Percentiles rank a stretch among this genome's conserved stretches.
Conservation (phyloP, 192 early-diverging fungal species). For the Podila minutissima region DNA sequence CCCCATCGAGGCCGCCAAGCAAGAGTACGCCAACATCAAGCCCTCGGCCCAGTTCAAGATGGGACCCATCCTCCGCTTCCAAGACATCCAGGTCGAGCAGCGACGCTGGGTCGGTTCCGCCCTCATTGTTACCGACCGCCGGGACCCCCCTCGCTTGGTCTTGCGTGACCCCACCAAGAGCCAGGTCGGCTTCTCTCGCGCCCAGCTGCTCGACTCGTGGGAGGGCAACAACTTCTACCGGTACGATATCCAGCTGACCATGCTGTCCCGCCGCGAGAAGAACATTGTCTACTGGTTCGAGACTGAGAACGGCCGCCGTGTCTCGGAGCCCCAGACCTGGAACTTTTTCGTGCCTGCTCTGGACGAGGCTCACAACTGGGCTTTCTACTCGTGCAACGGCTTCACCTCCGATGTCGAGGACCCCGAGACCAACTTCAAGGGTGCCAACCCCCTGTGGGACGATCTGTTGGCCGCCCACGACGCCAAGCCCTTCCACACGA, state of each 20-base stretch:
- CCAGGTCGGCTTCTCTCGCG: slow-evolving; percentile 22
- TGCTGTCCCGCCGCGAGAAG: slow-evolving; percentile 44
- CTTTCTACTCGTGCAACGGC: slow-evolving; percentile 82
- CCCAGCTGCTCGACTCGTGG: slow-evolving; percentile 32
- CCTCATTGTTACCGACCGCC: slow-evolving; percentile 54
- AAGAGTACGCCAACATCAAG: slow-evolving; percentile 46
- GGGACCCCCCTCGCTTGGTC: slow-evolving; percentile 26
- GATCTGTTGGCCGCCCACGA: slow-evolving; percentile 72
- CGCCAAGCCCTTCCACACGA: slow-evolving; percentile 71
- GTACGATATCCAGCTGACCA: slow-evolving; percentile 43
- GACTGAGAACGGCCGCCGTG: slow-evolving; percentile 37
- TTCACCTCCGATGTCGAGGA: slow-evolving; percentile 68
- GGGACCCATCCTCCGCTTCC: slow-evolving; percentile 64
- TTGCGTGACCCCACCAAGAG: slow-evolving; percentile 45
- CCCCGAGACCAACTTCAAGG: slow-evolving; percentile 57
- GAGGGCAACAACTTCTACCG: slow-evolving; percentile 50
- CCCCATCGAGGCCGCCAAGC: slow-evolving; percentile 37
- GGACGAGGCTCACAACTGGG: slow-evolving; percentile 67
- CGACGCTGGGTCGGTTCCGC: slow-evolving; percentile 65
- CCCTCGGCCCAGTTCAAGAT: slow-evolving; percentile 49
- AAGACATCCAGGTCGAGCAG: slow-evolving; percentile 60
- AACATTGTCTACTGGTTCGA: slow-evolving; percentile 53
- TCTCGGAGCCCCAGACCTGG: slow-evolving; percentile 45
- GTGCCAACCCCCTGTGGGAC: slow-evolving; percentile 69
- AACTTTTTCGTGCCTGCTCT: slow-evolving; percentile 56